Evolutionary conservation across 257 asterid species (phyloP).

Genomic region (Plantago elongata): DNA sequence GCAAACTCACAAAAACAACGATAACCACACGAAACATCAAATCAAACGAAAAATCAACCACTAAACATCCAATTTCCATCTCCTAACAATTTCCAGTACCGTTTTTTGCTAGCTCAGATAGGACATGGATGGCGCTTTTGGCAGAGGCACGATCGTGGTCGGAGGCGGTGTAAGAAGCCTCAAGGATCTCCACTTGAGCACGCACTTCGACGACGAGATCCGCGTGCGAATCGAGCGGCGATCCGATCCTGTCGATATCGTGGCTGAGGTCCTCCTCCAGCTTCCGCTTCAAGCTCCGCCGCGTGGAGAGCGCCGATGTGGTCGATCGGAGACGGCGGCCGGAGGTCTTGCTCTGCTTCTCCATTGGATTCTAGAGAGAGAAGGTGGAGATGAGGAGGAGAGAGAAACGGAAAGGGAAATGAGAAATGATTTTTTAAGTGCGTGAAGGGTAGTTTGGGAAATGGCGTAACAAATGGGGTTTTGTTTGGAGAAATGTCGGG

Average conservation of each 20-base stretch:
- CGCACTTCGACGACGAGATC: constrained; percentile 65
- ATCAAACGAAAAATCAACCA: background rate
- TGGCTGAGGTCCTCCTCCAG: constrained; percentile 52
- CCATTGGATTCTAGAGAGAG: constrained; percentile 50
- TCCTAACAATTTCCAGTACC: constrained; percentile 33
- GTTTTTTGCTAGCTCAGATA: constrained; percentile 67
- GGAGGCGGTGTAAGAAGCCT: constrained; percentile 30
- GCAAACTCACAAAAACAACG: constrained; percentile 18
- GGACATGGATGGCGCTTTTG: constrained; percentile 57
- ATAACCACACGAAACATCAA: constrained; percentile 33
- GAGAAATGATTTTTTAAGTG: constrained; percentile 24
- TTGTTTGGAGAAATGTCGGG: background rate
- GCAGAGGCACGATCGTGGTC: constrained; percentile 61
- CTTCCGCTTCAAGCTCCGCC: constrained; percentile 86
- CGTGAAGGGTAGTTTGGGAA: constrained; percentile 21
- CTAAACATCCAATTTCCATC: background rate
- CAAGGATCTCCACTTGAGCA: constrained; percentile 66
- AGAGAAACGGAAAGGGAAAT: constrained; percentile 14
- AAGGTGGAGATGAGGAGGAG: constrained; percentile 32
- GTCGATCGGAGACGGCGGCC: constrained; percentile 53
- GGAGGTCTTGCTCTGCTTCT: constrained; percentile 58
- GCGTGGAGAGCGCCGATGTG: constrained; percentile 34
- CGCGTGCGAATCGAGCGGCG: constrained; percentile 45
- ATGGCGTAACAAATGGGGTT: background rate
- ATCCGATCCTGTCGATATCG: constrained; percentile 51